Evolutionary conservation across 1,284 basidiomycete species (phyloP).

Genomic region (Fomes fomentarius): DNA sequence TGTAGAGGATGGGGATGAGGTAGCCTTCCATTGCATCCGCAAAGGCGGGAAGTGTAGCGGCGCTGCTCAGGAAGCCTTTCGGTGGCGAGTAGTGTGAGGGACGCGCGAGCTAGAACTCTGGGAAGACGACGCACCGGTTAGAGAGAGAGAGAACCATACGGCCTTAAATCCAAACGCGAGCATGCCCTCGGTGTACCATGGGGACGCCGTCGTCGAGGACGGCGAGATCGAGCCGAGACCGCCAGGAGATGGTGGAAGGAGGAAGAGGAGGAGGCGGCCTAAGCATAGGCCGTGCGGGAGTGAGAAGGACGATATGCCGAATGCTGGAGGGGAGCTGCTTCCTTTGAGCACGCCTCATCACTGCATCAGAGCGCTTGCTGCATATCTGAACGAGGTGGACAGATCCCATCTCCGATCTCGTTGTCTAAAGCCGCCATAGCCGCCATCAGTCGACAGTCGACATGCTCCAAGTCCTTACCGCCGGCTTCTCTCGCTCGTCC

Average conservation of each 20-base stretch:
- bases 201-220: conserved; percentile 18
- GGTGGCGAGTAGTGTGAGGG: not conserved
- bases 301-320: conserved; percentile 16
- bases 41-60: conserved; percentile 49
- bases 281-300: conserved; percentile 8
- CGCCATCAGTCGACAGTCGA: conserved; percentile 18
- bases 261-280: conserved; percentile 12
- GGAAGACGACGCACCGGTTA: conserved; percentile 29
- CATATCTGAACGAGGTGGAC: conserved; percentile 5
- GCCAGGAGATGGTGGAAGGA: conserved; percentile 13
- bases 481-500: not conserved
- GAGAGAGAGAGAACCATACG: conserved; percentile 36
- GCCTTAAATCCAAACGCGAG: conserved; percentile 34
- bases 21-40: conserved; percentile 40
- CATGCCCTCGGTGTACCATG: conserved; percentile 27
- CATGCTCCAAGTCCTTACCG: conserved; percentile 8
- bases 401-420: conserved; percentile 7
- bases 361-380: conserved; percentile 14
- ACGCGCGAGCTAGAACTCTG: not conserved
- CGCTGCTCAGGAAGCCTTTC: conserved; percentile 51
- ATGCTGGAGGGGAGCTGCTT: conserved; percentile 17
- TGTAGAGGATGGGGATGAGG: conserved; percentile 51
- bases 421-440: conserved; percentile 14
- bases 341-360: conserved; percentile 16
- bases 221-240: conserved; percentile 10